Percentiles rank a stretch among this genome's conserved stretches.
phyloP scores from a whole-genome alignment of 768 basidiomycete species.

The Macrolepiota fuliginosa region DNA sequence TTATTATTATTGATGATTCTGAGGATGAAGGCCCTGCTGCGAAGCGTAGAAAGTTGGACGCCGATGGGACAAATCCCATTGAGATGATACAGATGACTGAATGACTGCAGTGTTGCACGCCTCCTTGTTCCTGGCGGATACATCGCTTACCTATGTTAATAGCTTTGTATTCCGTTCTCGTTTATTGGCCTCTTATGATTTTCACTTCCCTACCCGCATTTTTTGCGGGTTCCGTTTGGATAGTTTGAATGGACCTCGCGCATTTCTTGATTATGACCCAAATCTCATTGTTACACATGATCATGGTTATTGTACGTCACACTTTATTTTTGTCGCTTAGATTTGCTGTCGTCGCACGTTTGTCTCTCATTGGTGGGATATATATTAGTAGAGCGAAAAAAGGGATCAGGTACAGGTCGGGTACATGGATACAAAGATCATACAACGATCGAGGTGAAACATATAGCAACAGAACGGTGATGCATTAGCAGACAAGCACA shows the following conservation, averaged over 20 bases:
- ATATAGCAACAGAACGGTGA: too few relatives aligned
- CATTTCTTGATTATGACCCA: not conserved
- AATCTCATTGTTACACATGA: not conserved
- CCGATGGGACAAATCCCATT: slow-evolving; percentile 14
- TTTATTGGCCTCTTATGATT: not conserved
- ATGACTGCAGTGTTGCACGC: not conserved
- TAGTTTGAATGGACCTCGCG: not conserved
- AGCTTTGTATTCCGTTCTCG: not conserved
- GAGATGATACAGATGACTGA: slow-evolving; percentile 1
- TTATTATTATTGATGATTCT: slow-evolving; percentile 61
- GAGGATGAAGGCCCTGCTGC: slow-evolving; percentile 51
- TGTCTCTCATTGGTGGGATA: not conserved
- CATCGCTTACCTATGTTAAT: not conserved
- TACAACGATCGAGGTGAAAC: not conserved
- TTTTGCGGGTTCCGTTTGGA: not conserved
- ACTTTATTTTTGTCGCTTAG: not conserved
- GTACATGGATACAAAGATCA: not conserved
- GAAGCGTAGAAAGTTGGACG: slow-evolving; percentile 56
- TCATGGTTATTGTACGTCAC: slow-evolving; percentile 1
- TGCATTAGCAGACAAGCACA: too few relatives aligned
- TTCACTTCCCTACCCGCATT: not conserved
- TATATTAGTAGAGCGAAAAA: not conserved
- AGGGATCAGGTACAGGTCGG: too few relatives aligned
- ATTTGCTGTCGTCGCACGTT: slow-evolving; percentile 11
- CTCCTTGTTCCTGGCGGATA: not conserved